Percentiles rank a stretch among this genome's conserved stretches.
phyloP scores from a whole-genome alignment of 352 stramenopile genomes.

The Phytophthora tubulina region DNA sequence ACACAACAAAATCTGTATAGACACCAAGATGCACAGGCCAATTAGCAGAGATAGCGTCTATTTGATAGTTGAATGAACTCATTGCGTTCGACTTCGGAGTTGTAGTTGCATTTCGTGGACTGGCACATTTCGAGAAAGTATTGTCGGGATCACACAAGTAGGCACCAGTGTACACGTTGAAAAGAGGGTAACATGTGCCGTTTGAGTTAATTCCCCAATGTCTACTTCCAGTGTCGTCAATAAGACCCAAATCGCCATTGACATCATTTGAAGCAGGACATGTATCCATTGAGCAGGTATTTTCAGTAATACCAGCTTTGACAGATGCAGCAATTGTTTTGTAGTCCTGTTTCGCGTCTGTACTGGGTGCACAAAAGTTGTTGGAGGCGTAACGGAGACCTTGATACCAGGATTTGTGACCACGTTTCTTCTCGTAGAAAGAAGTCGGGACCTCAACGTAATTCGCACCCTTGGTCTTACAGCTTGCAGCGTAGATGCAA shows the following conservation, averaged over 20 bases:
- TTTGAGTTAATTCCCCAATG: slow-evolving; percentile 76
- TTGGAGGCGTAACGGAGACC: slow-evolving; percentile 63
- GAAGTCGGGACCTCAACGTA: slow-evolving; percentile 36
- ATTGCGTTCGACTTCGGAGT: slow-evolving; percentile 54
- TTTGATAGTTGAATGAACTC: slow-evolving; percentile 49
- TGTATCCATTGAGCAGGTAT: slow-evolving; percentile 31
- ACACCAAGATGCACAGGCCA: slow-evolving; percentile 71
- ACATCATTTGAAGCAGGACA: slow-evolving; percentile 48
- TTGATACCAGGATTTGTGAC: slow-evolving; percentile 70
- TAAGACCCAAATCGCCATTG: slow-evolving; percentile 41
- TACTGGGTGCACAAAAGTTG: slow-evolving; percentile 43
- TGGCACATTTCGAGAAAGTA: slow-evolving; percentile 38
- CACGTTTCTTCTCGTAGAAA: slow-evolving; percentile 47
- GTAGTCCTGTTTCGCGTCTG: slow-evolving; percentile 29
- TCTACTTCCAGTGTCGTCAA: slow-evolving; percentile 20
- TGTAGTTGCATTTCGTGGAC: slow-evolving; percentile 29
- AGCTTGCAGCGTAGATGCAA: slow-evolving; percentile 53
- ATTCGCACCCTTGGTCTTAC: slow-evolving; percentile 60
- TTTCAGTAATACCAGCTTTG: slow-evolving; percentile 39
- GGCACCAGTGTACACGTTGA: slow-evolving; percentile 64
- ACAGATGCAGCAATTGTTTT: slow-evolving; percentile 24
- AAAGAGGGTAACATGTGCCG: slow-evolving; percentile 67
- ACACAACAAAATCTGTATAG: slow-evolving; percentile 65
- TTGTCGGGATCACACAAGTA: slow-evolving; percentile 67
- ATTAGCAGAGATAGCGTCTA: slow-evolving; percentile 66